phyloP scores from a whole-genome alignment of 176 grass and related monocot genomes.

The Avena sativa region DNA sequence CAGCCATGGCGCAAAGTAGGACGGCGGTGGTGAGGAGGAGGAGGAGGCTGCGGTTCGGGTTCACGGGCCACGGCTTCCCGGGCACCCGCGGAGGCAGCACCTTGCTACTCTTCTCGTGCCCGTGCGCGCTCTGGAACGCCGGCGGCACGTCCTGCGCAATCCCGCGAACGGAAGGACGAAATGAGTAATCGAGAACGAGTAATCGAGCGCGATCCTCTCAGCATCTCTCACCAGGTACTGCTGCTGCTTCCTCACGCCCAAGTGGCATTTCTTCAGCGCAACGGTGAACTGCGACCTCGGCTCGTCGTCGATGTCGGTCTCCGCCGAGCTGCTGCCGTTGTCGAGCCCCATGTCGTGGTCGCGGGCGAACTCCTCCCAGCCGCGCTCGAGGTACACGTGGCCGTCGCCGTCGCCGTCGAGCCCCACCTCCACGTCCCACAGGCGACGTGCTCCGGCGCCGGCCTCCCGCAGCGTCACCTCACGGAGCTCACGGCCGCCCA shows the following conservation, averaged over 20 bases:
- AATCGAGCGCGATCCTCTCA: background rate
- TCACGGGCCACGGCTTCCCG: conserved; percentile 29
- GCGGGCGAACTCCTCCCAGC: too few species aligned
- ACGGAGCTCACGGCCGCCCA: too few species aligned
- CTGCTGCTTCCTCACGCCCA: conserved; percentile 22
- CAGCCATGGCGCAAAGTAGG: background rate
- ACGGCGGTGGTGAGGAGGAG: background rate
- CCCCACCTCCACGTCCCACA: too few species aligned
- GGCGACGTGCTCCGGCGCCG: too few species aligned
- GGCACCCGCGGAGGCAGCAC: conserved; percentile 45
- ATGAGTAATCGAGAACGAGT: background rate
- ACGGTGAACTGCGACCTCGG: conserved; percentile 36
- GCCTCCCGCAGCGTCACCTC: too few species aligned
- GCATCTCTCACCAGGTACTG: conserved; percentile 51
- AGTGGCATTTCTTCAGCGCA: conserved; percentile 29
- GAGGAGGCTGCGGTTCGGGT: conserved; percentile 23
- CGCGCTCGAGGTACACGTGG: too few species aligned
- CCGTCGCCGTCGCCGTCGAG: too few species aligned
- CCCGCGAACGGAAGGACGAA: background rate
- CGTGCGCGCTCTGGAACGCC: conserved; percentile 52
- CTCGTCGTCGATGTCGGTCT: background rate
- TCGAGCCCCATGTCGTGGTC: too few species aligned
- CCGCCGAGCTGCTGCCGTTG: background rate
- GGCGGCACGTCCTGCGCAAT: conserved; percentile 7
- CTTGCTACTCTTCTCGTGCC: conserved; percentile 3